Base-by-base conservation (phyloP, 176 grass and related monocot species). In the Luzula sylvatica region DNA sequence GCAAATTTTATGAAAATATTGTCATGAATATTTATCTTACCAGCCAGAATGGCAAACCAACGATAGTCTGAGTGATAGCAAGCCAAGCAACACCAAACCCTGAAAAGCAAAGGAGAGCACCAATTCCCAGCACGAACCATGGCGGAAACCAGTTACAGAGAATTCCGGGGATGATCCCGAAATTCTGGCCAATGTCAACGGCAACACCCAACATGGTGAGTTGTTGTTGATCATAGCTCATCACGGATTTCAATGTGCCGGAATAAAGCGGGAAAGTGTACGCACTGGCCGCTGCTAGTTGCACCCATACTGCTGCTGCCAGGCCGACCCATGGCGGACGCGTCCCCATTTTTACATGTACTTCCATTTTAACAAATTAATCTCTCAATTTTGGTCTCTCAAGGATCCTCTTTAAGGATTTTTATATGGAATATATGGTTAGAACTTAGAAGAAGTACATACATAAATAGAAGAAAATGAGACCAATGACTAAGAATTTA, bases 241-340 rank as follows among this genome's bases (percentile, higher is more conserved):
- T 66, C 32, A 79, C 77, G 39, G 72, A 79, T 67, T 82, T 95
- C 42, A 95, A n/a, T 52, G 83, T 72, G 67, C 71, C 67, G 1
- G 90, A 95, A 58, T 95, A 95, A 46, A 95, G 84, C 29, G 80
- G 90, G 77, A 95, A 95, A 18, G 79, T 46, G 62, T 95, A 95
- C 3, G 56, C 80, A 47, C 58, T 85, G 13, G 83, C 90, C 8
- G 80, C 90, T 9, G 74, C 90, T 64, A 96, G 58, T 75, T 86
- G 90, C 80, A 89, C 81, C 90, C 84, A 89, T 42, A 88, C 77
- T 52, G 84, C 80, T 25, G 90, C 80, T 23, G 77, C 90, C 55
- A 96, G 74, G 54, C 90, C 90, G 29, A 96, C 80, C 90, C 90
- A 96, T 25, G 84, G 80, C 18, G 84, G 90, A 50, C 90, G 67